phyloP scores from a whole-genome alignment of 2,329 filamentous ascomycete species.

The Knufia fluminis region DNA sequence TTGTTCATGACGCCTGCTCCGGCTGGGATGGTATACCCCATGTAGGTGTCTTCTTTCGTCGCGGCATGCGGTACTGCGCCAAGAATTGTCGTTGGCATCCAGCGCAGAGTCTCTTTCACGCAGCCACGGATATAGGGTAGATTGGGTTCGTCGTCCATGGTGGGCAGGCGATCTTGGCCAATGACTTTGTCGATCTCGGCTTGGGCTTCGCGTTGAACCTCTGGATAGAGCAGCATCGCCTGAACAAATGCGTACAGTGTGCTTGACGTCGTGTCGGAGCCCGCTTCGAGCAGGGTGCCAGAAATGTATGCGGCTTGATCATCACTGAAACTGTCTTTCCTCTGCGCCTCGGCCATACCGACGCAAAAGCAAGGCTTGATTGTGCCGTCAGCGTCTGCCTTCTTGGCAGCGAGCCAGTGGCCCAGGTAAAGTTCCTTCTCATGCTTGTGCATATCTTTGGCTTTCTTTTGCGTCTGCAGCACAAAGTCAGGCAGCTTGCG shows the following conservation, averaged over 20 bases:
- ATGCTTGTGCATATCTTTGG: slow-evolving; percentile 34
- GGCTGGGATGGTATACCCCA: slow-evolving; percentile 19
- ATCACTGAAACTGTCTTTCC: slow-evolving; percentile 27
- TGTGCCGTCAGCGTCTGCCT: slow-evolving; percentile 19
- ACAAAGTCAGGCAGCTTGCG: slow-evolving; percentile 36
- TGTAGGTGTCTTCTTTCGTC: slow-evolving; percentile 19
- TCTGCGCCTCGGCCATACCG: slow-evolving; percentile 20
- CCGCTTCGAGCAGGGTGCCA: slow-evolving; percentile 23
- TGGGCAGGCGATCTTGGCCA: slow-evolving; percentile 39
- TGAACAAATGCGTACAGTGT: slow-evolving; percentile 30
- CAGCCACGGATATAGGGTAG: slow-evolving; percentile 46
- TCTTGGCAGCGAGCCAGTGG: slow-evolving; percentile 36
- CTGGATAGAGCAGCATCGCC: slow-evolving; percentile 43
- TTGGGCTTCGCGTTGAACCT: slow-evolving; percentile 38
- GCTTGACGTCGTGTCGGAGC: slow-evolving; percentile 17
- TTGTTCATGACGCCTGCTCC: slow-evolving; percentile 19
- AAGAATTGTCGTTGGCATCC: slow-evolving; percentile 35
- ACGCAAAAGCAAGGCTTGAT: slow-evolving; percentile 26
- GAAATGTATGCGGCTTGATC: slow-evolving; percentile 28
- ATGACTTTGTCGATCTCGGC: slow-evolving; percentile 43
- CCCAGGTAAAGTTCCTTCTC: slow-evolving; percentile 37
- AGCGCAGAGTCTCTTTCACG: slow-evolving; percentile 49
- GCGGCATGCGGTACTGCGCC: slow-evolving; percentile 18
- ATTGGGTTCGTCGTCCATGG: slow-evolving; percentile 38
- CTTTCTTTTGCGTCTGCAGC: slow-evolving; percentile 28